Conservation (phyloP, 148 eudicot species). For the Talinum fruticosum region DNA sequence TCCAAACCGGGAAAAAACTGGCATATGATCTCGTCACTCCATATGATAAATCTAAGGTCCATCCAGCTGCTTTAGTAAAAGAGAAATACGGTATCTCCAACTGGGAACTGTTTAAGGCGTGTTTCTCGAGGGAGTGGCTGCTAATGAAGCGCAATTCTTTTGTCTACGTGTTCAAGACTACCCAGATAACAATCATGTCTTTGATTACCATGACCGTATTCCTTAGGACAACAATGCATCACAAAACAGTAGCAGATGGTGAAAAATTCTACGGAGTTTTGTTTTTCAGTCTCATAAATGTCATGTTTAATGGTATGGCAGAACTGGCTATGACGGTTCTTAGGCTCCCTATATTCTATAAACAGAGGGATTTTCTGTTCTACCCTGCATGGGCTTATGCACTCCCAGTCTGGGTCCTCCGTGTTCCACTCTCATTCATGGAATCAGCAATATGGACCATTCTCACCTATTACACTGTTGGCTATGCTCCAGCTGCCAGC, state of each 20-base stretch:
- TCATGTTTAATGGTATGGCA: conserved; percentile 68
- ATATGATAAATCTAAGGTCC: conserved; percentile 54
- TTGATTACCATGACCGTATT: conserved; percentile 52
- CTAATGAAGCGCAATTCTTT: conserved; percentile 64
- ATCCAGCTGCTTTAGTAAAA: conserved; percentile 58
- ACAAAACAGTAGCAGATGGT: conserved; percentile 44
- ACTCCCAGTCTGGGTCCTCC: conserved; percentile 64
- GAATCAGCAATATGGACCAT: conserved; percentile 68
- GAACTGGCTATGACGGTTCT: conserved; percentile 68
- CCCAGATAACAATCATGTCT: conserved; percentile 70
- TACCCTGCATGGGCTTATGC: conserved; percentile 78
- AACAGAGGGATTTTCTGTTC: conserved; percentile 61
- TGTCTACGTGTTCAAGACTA: conserved; percentile 61
- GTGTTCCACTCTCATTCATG: conserved; percentile 56
- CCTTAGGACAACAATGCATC: conserved; percentile 62
- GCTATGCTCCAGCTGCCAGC: conserved; percentile 66
- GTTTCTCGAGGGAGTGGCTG: conserved; percentile 75
- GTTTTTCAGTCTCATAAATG: conserved; percentile 59
- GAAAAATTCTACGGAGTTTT: conserved; percentile 58
- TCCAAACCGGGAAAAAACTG: conserved; percentile 46
- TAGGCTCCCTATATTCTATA: conserved; percentile 60
- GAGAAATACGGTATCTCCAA: conserved; percentile 61
- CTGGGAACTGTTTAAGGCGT: conserved; percentile 54
- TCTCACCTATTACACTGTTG: conserved; percentile 72
- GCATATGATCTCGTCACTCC: conserved; percentile 45